These are phyloP conservation scores for Eustoma russellianum DNA, from an alignment of 257 asterid species.

Conservation along the genomic window DNA sequence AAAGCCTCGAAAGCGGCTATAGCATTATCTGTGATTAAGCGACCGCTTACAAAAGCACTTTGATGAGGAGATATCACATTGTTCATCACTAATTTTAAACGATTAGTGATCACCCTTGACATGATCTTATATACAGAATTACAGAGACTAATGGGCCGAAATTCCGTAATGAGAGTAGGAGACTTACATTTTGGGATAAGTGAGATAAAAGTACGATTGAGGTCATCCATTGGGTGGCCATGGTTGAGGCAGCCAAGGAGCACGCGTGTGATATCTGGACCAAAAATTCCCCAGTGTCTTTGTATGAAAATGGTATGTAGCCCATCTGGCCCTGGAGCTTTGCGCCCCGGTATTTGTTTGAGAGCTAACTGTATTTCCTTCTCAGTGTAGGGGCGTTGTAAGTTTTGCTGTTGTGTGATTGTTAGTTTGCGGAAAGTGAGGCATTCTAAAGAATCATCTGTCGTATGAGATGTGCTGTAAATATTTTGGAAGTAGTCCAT, in stretches of 20 bases:
- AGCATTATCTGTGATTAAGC: too few relatives aligned
- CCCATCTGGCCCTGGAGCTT: neutral
- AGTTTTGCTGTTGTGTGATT: neutral
- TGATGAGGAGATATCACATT: too few relatives aligned
- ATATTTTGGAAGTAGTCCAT: neutral
- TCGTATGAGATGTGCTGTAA: neutral
- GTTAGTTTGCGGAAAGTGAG: neutral
- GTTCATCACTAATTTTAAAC: neutral
- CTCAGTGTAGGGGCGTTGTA: neutral
- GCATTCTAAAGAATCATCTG: neutral
- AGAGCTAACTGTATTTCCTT: neutral
- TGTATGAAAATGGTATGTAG: neutral
- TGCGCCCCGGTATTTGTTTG: neutral
- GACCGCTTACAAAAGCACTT: too few relatives aligned
- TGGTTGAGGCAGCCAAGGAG: neutral
- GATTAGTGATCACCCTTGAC: neutral
- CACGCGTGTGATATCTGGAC: neutral
- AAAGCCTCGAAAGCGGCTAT: too few relatives aligned
- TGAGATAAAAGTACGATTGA: neutral
- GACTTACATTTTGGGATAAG: neutral
- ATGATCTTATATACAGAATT: neutral
- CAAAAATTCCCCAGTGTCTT: neutral
- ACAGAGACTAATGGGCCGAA: neutral
- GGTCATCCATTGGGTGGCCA: too few relatives aligned
- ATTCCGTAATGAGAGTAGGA: neutral